These are phyloP conservation scores for Eutrema japonicum DNA, from an alignment of 345 rosid genomes.

Conservation along the genomic window DNA sequence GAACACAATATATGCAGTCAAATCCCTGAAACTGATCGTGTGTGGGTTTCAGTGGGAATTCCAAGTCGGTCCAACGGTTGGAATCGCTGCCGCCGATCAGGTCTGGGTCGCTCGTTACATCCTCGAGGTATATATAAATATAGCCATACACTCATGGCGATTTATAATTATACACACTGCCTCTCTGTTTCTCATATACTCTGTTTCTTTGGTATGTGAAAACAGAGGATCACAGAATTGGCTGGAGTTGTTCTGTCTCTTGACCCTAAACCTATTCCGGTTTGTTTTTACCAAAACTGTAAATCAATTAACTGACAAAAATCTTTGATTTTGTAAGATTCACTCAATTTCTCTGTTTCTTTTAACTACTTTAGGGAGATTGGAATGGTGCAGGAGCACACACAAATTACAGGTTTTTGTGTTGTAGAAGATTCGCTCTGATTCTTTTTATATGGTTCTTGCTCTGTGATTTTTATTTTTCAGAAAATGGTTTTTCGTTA, in stretches of 20 bases:
- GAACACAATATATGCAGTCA: not conserved
- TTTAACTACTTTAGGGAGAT: constrained; percentile 54
- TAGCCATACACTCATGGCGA: not conserved
- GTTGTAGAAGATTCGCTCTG: not conserved
- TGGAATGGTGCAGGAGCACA: constrained; percentile 99
- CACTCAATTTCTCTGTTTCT: not conserved
- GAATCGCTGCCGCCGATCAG: constrained; percentile 77
- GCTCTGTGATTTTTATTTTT: not conserved
- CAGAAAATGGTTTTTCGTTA: not conserved
- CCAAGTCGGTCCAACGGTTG: constrained; percentile 81
- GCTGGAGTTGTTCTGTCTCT: constrained; percentile 75
- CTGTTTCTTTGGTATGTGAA: constrained; percentile 21
- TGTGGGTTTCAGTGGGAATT: constrained; percentile 70
- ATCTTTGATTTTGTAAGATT: not conserved
- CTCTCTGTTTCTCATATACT: not conserved
- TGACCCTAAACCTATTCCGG: constrained; percentile 91
- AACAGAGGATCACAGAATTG: constrained; percentile 79
- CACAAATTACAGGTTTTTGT: constrained; percentile 69
- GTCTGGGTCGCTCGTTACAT: constrained; percentile 82
- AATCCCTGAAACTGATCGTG: not conserved
- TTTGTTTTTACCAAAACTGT: constrained; percentile 21
- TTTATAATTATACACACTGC: not conserved
- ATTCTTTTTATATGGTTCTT: constrained; percentile 7
- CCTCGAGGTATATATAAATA: constrained; percentile 59
- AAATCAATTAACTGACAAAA: not conserved